Conservation (phyloP, 176 grass and related monocot genomes). For the Carex parvula region DNA sequence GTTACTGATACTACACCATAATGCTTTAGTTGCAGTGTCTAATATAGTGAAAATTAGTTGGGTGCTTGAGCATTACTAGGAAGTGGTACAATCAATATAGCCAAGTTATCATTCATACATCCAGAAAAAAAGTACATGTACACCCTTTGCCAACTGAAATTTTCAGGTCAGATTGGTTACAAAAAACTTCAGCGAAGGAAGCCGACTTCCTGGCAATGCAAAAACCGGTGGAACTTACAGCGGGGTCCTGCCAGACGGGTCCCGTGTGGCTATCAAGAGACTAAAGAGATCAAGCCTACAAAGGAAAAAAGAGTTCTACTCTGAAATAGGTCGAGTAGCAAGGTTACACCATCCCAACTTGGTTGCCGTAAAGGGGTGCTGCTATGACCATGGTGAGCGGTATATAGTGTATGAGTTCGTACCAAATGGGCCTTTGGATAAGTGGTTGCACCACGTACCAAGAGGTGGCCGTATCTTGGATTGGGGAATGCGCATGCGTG, state of each 20-base stretch:
- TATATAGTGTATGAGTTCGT: conserved; percentile 98
- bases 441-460: conserved; percentile 90
- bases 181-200: conserved; percentile 97
- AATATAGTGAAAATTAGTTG: neutral
- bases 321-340: conserved; percentile 85
- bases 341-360: conserved; percentile 94
- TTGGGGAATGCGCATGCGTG: conserved; percentile 93
- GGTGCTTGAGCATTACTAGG: neutral
- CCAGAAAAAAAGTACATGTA: neutral
- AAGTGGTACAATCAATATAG: neutral
- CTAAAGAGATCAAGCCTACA: conserved; percentile 88
- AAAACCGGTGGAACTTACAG: conserved; percentile 95
- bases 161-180: conserved; percentile 62
- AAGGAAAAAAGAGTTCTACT: conserved; percentile 98
- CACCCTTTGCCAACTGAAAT: neutral
- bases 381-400: conserved; percentile 90
- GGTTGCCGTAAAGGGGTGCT: conserved; percentile 88
- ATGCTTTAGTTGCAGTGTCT: neutral
- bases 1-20: neutral
- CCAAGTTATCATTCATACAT: neutral
- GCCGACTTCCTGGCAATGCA: conserved; percentile 88
- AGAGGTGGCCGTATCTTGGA: conserved; percentile 87
- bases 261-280: conserved; percentile 84
- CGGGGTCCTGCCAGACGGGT: conserved; percentile 75
- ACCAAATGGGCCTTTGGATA: conserved; percentile 90